phyloP scores from a whole-genome alignment of 2,329 filamentous ascomycete species.

The Exophiala sp. region DNA sequence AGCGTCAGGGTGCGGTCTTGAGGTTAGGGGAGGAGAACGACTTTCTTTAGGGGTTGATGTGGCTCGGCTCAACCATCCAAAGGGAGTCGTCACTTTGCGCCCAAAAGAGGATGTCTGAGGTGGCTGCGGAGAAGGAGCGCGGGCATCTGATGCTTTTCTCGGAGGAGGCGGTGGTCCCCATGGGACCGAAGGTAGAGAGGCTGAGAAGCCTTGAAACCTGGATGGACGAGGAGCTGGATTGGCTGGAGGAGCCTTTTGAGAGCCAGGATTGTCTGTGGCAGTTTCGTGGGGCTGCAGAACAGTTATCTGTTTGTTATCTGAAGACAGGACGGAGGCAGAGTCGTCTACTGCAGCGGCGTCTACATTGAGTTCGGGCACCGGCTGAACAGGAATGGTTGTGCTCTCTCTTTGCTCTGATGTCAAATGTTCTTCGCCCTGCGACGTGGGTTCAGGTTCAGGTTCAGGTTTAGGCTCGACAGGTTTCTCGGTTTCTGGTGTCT shows the following conservation, averaged over 20 bases:
- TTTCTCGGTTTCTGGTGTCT: constrained; percentile 2
- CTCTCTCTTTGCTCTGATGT: constrained; percentile 7
- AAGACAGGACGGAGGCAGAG: neutral
- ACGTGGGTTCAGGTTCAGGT: constrained; percentile 1
- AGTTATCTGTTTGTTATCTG: constrained; percentile 12
- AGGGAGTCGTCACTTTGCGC: constrained; percentile 80
- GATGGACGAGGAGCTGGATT: constrained; percentile 53
- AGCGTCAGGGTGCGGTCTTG: constrained; percentile 36
- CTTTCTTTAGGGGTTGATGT: constrained; percentile 51
- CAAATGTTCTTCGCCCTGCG: constrained; percentile 6
- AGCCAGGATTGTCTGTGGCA: constrained; percentile 4
- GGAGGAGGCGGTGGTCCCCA: constrained; percentile 51
- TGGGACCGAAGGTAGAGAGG: constrained; percentile 64
- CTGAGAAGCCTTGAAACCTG: constrained; percentile 62
- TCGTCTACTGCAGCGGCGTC: constrained; percentile 4
- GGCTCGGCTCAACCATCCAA: constrained; percentile 45
- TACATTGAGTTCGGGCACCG: constrained; percentile 4
- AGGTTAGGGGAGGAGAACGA: constrained; percentile 52
- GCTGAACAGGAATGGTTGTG: constrained; percentile 5
- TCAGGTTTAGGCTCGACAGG: constrained; percentile 5
- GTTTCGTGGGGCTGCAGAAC: constrained; percentile 9
- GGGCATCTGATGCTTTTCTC: constrained; percentile 27
- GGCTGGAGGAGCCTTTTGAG: constrained; percentile 30
- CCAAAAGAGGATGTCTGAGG: constrained; percentile 34
- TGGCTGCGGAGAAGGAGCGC: constrained; percentile 32